Percentiles rank a stretch among this genome's conserved stretches.
Evolutionary conservation across 2,329 filamentous ascomycete species (phyloP).

Genomic region (Fonsecaea nubica): DNA sequence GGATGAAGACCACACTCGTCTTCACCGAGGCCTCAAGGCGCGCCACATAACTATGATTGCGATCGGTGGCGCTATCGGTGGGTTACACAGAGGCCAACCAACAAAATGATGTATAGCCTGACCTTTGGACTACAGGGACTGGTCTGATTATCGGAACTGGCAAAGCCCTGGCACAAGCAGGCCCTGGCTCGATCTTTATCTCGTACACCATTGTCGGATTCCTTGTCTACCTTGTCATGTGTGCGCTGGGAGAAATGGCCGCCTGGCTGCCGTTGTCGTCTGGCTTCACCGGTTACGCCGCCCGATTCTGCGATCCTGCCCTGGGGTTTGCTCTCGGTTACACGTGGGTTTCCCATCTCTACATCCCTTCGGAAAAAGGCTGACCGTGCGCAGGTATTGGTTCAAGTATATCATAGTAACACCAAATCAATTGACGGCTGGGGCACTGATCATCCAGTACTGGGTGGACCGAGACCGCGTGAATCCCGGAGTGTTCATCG

Average conservation of each 20-base stretch:
- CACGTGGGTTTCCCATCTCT: conserved; percentile 56
- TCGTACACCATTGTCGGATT: conserved; percentile 54
- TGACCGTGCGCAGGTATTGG: conserved; percentile 54
- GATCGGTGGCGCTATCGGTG: conserved; percentile 52
- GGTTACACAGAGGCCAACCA: not conserved
- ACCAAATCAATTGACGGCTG: conserved; percentile 82
- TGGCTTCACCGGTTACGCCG: conserved; percentile 82
- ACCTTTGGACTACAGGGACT: conserved; percentile 37
- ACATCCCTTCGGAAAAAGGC: not conserved
- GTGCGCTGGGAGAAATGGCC: conserved; percentile 81
- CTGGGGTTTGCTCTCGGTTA: conserved; percentile 80
- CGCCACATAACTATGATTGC: conserved; percentile 54
- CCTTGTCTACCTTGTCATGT: conserved; percentile 82
- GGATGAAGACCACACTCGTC: conserved; percentile 26
- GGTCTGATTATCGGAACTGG: conserved; percentile 71
- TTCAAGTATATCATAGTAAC: conserved; percentile 84
- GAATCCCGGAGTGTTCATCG: conserved; percentile 81
- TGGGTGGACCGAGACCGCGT: conserved; percentile 71
- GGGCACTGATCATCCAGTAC: conserved; percentile 77
- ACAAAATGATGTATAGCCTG: not conserved
- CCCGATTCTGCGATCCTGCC: conserved; percentile 78
- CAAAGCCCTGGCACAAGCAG: conserved; percentile 62
- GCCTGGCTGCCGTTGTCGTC: conserved; percentile 78
- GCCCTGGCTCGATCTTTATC: conserved; percentile 53
- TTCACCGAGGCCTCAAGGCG: conserved; percentile 52